Evolutionary conservation across 768 basidiomycete species (phyloP).

Genomic region (Pleurotus giganteus): DNA sequence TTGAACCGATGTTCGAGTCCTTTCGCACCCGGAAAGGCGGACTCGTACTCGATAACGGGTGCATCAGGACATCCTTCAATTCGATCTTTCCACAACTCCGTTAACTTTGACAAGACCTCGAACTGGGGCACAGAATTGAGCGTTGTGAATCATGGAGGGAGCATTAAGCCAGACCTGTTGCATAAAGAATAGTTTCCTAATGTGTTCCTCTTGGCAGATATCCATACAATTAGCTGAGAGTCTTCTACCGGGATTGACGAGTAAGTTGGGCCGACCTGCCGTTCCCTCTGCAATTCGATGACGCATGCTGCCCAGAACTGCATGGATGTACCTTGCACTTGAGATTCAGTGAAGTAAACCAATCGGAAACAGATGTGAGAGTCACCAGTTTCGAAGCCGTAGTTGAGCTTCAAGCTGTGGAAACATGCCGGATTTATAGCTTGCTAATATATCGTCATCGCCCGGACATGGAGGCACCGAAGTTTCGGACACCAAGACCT

Average conservation of each 20-base stretch:
- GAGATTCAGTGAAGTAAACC: neutral
- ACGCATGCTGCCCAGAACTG: slow-evolving; percentile 32
- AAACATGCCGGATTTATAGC: slow-evolving; percentile 21
- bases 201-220: slow-evolving; percentile 37
- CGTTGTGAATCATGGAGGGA: neutral
- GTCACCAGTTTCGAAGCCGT: slow-evolving; percentile 26
- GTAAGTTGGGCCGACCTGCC: slow-evolving; percentile 22
- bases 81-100: slow-evolving; percentile 45
- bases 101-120: slow-evolving; percentile 44
- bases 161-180: slow-evolving; percentile 37
- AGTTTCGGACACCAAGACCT: slow-evolving; percentile 22
- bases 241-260: slow-evolving; percentile 42
- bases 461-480: slow-evolving; percentile 25
- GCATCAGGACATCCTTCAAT: slow-evolving; percentile 50
- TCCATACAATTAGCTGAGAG: slow-evolving; percentile 45
- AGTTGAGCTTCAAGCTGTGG: slow-evolving; percentile 25
- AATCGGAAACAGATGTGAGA: neutral
- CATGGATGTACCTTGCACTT: slow-evolving; percentile 23
- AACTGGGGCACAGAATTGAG: slow-evolving; percentile 30
- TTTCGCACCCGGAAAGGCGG: slow-evolving; percentile 21
- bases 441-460: slow-evolving; percentile 37
- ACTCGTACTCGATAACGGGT: slow-evolving; percentile 39
- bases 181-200: slow-evolving; percentile 54
- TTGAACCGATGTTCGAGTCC: slow-evolving; percentile 36
- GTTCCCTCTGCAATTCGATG: slow-evolving; percentile 19